Conservation (phyloP, 345 rosid species). For the Triadica sebifera region DNA sequence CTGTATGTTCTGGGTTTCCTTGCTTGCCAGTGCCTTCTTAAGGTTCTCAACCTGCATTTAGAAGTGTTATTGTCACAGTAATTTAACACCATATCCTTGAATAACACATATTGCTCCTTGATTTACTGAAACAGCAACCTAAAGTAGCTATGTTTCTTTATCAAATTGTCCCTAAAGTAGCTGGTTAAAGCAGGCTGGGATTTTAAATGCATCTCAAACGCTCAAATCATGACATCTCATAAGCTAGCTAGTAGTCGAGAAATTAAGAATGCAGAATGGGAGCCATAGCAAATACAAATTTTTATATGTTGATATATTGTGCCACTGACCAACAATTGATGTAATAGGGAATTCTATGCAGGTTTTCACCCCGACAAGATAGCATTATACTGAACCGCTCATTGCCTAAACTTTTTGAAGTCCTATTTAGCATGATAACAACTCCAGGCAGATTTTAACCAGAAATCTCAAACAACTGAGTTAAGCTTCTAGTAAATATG, state of each 20-base stretch:
- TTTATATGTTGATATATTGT: not conserved
- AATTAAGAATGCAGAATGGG: not conserved
- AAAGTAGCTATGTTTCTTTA: not conserved
- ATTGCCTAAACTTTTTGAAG: not conserved
- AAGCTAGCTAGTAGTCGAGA: not conserved
- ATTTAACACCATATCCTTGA: not conserved
- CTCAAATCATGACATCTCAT: not conserved
- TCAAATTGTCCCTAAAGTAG: not conserved
- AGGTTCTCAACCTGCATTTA: constrained; percentile 70
- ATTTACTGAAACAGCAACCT: not conserved
- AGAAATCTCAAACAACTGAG: not conserved
- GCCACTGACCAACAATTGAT: not conserved
- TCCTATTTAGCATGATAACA: not conserved
- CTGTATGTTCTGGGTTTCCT: constrained; percentile 41
- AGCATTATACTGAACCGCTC: not conserved
- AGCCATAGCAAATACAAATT: not conserved
- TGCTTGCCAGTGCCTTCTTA: constrained; percentile 67
- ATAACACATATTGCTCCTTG: not conserved
- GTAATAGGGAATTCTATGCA: not conserved
- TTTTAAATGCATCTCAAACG: not conserved
- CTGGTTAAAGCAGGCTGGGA: too few relatives aligned
- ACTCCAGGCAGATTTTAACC: not conserved
- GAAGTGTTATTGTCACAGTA: not conserved
- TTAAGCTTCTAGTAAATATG: not conserved
- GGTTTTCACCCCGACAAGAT: not conserved